Conservation (phyloP, 345 rosid genomes). For the Lepidium didymum region DNA sequence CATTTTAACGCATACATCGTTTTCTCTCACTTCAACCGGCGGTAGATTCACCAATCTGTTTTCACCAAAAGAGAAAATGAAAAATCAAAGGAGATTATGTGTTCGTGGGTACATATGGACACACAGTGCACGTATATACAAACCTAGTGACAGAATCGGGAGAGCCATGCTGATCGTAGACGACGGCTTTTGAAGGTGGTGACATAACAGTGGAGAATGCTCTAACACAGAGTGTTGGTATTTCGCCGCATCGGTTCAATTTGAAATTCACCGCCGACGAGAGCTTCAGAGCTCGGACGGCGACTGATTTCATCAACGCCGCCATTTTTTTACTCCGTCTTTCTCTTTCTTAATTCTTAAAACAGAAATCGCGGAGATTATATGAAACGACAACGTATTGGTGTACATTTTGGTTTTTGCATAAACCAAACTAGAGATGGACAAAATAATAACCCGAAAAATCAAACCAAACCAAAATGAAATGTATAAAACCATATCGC, state of each 20-base stretch:
- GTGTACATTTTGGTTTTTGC: neutral
- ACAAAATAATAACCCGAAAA: neutral
- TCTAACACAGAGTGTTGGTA: neutral
- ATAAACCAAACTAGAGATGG: neutral
- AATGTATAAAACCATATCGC: neutral
- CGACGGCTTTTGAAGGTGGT: constrained; percentile 74
- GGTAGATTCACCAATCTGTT: constrained; percentile 56
- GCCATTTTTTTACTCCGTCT: constrained; percentile 11
- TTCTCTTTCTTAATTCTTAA: neutral
- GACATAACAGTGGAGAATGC: constrained; percentile 58
- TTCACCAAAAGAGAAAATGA: neutral
- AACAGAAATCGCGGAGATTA: neutral
- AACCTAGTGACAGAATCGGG: constrained; percentile 79
- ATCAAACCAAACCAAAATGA: neutral
- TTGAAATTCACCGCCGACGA: neutral
- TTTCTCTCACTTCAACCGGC: constrained; percentile 65
- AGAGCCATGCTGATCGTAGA: constrained; percentile 76
- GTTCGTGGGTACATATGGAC: neutral
- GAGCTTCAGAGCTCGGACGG: constrained; percentile 6
- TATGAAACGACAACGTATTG: neutral
- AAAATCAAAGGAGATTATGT: neutral
- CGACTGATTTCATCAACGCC: constrained; percentile 18
- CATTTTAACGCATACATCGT: constrained; percentile 81
- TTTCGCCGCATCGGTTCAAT: neutral
- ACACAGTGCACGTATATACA: neutral